These are phyloP conservation scores for Naegleria gruberi DNA, from an alignment of 208 protist genomes.

Conservation along the genomic window DNA sequence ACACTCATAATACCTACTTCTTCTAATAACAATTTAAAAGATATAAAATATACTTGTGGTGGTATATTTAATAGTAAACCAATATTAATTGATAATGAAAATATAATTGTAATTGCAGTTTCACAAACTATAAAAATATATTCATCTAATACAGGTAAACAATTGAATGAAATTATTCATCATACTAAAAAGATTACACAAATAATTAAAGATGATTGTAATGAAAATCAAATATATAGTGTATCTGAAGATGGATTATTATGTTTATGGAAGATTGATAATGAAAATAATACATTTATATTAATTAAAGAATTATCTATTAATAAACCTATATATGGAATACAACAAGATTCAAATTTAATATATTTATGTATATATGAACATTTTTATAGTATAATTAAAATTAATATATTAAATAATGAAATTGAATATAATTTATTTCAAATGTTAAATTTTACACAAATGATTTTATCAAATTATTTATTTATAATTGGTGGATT, in stretches of 20 bases:
- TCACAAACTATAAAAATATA: background rate
- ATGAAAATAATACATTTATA: background rate
- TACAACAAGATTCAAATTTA: background rate
- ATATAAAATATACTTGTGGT: background rate
- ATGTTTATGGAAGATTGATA: background rate
- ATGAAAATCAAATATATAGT: background rate
- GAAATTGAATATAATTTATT: background rate
- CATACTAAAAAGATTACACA: background rate
- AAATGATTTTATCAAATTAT: background rate
- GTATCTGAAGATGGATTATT: background rate
- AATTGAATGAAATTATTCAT: background rate
- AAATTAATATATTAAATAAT: background rate
- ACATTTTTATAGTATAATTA: background rate
- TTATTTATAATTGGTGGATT: background rate
- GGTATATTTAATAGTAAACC: background rate
- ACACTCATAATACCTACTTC: background rate
- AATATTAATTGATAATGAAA: background rate
- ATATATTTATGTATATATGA: background rate
- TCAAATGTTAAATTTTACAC: background rate
- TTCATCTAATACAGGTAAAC: background rate
- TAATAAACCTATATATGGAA: background rate
- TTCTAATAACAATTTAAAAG: background rate
- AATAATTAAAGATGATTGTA: background rate
- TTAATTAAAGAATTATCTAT: background rate
- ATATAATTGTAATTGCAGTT: background rate